Evolutionary conservation across 345 rosid species (phyloP).

Genomic region (Aethionema arabicum): DNA sequence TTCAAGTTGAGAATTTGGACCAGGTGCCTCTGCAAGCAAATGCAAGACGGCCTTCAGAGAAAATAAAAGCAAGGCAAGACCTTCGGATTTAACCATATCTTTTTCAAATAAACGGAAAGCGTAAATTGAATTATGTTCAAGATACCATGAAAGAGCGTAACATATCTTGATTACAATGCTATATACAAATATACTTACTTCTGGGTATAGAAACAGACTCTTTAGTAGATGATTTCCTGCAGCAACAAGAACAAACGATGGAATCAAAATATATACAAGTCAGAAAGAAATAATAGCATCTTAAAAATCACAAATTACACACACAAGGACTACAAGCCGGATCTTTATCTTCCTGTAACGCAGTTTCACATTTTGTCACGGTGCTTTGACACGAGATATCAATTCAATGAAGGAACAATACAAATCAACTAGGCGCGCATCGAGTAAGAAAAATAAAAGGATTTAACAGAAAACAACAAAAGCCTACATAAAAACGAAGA

Average conservation of each 20-base stretch:
- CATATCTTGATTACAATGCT: background rate
- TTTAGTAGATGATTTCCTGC: constrained; percentile 58
- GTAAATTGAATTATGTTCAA: background rate
- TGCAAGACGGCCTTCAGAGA: constrained; percentile 10
- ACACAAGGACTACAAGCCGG: constrained; percentile 2
- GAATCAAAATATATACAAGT: background rate
- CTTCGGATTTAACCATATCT: background rate
- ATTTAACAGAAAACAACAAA: constrained; percentile 1
- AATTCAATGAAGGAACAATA: background rate
- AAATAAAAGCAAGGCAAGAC: background rate
- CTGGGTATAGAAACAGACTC: constrained; percentile 49
- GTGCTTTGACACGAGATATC: constrained; percentile 1
- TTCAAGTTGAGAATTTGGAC: constrained; percentile 51
- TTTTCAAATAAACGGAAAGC: background rate
- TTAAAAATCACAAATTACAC: background rate
- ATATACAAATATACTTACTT: constrained; percentile 44
- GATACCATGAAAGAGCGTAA: constrained; percentile 18
- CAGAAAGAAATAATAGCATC: constrained; percentile 5
- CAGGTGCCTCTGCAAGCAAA: constrained; percentile 79
- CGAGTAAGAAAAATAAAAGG: background rate
- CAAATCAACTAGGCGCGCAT: no score
- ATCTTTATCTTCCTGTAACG: constrained; percentile 35
- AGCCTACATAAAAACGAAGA: background rate
- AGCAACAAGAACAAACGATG: constrained; percentile 16
- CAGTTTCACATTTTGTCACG: constrained; percentile 24